These are phyloP conservation scores for Rickenella mellea DNA, from an alignment of 768 basidiomycete species.

Conservation along the genomic window DNA sequence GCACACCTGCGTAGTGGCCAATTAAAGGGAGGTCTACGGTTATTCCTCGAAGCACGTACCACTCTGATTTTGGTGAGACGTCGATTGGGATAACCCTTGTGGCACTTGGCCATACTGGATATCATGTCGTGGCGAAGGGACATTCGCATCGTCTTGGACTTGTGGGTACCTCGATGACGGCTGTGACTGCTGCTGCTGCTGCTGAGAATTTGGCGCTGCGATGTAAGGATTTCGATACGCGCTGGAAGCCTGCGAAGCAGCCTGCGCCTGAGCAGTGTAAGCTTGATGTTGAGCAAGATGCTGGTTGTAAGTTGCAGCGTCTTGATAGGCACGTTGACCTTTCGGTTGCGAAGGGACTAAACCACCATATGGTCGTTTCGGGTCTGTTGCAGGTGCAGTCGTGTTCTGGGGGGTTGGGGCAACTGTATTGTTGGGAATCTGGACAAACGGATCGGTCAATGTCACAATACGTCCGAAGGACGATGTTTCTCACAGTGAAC, in stretches of 20 bases:
- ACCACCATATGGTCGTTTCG: conserved; percentile 89
- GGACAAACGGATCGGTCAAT: background rate
- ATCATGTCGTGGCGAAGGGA: too few species aligned
- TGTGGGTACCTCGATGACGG: background rate
- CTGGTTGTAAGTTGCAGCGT: conserved; percentile 90
- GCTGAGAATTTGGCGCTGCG: conserved; percentile 32
- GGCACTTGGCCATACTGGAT: too few species aligned
- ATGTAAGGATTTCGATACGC: conserved; percentile 78
- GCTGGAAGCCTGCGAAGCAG: conserved; percentile 61
- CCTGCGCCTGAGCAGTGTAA: conserved; percentile 80
- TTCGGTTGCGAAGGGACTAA: conserved; percentile 85
- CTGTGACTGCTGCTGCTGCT: conserved; percentile 9
- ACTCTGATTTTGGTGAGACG: conserved; percentile 18
- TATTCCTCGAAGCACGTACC: too few species aligned
- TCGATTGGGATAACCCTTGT: conserved; percentile 19
- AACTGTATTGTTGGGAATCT: background rate
- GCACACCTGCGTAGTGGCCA: background rate
- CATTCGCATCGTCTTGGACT: background rate
- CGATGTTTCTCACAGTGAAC: conserved; percentile 26
- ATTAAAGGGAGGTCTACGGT: background rate
- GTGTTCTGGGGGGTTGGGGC: conserved; percentile 20
- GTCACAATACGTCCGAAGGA: background rate
- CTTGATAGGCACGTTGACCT: conserved; percentile 77
- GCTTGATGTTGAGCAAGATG: conserved; percentile 92
- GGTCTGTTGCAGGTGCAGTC: conserved; percentile 34